phyloP scores from a whole-genome alignment of 2,329 filamentous ascomycete species.

The Zymoseptoria passerinii region DNA sequence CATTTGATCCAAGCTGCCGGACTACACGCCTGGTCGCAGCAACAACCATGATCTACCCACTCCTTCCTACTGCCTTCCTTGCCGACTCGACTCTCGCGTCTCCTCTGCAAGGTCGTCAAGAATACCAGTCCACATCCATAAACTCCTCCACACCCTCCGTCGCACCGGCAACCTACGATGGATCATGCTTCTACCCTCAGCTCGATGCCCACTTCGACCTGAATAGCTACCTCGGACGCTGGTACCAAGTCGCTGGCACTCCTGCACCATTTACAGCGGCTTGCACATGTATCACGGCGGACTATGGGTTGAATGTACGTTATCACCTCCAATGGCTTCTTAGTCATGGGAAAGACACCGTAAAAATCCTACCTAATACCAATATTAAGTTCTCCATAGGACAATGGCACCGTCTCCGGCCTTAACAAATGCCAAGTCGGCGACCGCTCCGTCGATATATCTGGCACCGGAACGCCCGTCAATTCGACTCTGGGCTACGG shows the following conservation, averaged over 20 bases:
- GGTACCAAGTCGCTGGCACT: conserved; percentile 19
- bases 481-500: conserved; percentile 11
- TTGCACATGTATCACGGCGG: conserved; percentile 16
- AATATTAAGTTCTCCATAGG: conserved; percentile 1
- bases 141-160: conserved; percentile 1
- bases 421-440: conserved; percentile 13
- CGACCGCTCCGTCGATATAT: conserved; percentile 8
- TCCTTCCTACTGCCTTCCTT: no score
- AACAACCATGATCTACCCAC: no score
- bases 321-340: background rate
- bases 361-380: background rate
- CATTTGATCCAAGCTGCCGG: no score
- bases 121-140: background rate
- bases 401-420: conserved; percentile 17
- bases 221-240: conserved; percentile 16
- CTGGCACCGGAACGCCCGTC: conserved; percentile 15
- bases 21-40: no score
- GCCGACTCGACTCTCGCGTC: no score
- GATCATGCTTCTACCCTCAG: conserved; percentile 18
- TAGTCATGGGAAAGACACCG: no score
- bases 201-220: conserved; percentile 13
- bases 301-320: conserved; percentile 14
- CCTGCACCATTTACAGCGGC: conserved; percentile 12
- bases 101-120: no score
- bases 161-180: conserved; percentile 11